phyloP scores from a whole-genome alignment of 176 grass and related monocot genomes.

The Stipa capillata region DNA sequence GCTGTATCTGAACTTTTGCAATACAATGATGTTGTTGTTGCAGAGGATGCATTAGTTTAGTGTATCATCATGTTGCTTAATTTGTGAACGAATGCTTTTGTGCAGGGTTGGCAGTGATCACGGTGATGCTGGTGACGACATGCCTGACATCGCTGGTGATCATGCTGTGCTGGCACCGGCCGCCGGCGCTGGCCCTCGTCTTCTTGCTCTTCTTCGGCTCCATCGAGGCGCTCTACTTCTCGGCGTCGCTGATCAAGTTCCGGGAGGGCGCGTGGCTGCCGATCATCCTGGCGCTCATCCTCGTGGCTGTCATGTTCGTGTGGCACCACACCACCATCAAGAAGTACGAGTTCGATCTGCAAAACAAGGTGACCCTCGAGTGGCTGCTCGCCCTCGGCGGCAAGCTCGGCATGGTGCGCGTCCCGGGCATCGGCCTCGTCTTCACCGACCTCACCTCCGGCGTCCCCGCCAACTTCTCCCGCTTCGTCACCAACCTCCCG shows the following conservation, averaged over 20 bases:
- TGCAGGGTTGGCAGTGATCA: conserved; percentile 85
- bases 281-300: conserved; percentile 64
- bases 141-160: conserved; percentile 77
- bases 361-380: conserved; percentile 94
- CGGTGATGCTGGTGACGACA: conserved; percentile 95
- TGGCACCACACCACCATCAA: conserved; percentile 91
- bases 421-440: conserved; percentile 91
- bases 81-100: neutral
- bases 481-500: conserved; percentile 92
- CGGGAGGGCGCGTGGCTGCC: conserved; percentile 85
- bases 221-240: conserved; percentile 89
- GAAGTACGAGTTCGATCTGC: conserved; percentile 88
- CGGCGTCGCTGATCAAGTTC: conserved; percentile 93
- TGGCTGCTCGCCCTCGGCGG: conserved; percentile 79
- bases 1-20: neutral
- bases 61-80: neutral
- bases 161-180: conserved; percentile 84
- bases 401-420: conserved; percentile 85
- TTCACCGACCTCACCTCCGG: conserved; percentile 93
- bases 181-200: conserved; percentile 45
- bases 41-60: neutral
- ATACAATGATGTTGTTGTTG: neutral
- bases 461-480: conserved; percentile 91
- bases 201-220: conserved; percentile 93
- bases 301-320: conserved; percentile 77